Conservation (phyloP, 2,329 filamentous ascomycete genomes). For the Ophiostoma ips region DNA sequence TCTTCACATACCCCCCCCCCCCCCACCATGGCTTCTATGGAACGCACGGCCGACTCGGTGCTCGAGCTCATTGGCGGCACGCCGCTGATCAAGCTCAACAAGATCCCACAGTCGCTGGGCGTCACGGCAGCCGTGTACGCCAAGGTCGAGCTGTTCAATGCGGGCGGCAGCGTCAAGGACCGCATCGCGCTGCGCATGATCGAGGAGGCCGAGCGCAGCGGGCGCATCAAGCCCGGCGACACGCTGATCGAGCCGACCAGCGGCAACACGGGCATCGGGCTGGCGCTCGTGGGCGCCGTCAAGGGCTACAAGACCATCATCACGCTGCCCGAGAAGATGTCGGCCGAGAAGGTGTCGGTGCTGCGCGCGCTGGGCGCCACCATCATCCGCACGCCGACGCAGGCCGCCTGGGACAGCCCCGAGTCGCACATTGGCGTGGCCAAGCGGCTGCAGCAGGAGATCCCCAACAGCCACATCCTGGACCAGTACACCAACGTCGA, state of each 20-base stretch:
- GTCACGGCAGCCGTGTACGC: slow-evolving; percentile 82
- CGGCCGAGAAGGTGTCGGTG: slow-evolving; percentile 86
- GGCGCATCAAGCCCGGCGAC: slow-evolving; percentile 91
- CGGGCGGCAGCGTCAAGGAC: slow-evolving; percentile 87
- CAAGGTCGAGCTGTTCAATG: slow-evolving; percentile 88
- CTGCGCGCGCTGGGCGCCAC: slow-evolving; percentile 87
- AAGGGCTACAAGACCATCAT: slow-evolving; percentile 99
- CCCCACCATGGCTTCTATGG: slow-evolving; percentile 6
- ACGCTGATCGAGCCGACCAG: slow-evolving; percentile 96
- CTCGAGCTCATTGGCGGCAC: slow-evolving; percentile 83
- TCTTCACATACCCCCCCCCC: neutral
- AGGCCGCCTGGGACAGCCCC: slow-evolving; percentile 85
- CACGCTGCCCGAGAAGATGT: slow-evolving; percentile 98
- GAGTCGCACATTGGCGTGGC: slow-evolving; percentile 97
- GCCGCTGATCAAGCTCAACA: slow-evolving; percentile 87
- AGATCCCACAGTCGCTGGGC: slow-evolving; percentile 78
- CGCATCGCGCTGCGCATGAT: slow-evolving; percentile 95
- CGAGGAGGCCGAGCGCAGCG: slow-evolving; percentile 80
- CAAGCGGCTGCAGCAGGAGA: slow-evolving; percentile 76
- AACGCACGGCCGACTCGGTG: slow-evolving; percentile 6
- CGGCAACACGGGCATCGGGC: slow-evolving; percentile 93
- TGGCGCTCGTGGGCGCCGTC: slow-evolving; percentile 85
- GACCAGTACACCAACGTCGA: slow-evolving; percentile 90
- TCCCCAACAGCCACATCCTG: slow-evolving; percentile 91
- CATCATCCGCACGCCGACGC: slow-evolving; percentile 93